Evolutionary conservation across 176 grass and related monocot species (phyloP).

Genomic region (Pontederia crassipes): DNA sequence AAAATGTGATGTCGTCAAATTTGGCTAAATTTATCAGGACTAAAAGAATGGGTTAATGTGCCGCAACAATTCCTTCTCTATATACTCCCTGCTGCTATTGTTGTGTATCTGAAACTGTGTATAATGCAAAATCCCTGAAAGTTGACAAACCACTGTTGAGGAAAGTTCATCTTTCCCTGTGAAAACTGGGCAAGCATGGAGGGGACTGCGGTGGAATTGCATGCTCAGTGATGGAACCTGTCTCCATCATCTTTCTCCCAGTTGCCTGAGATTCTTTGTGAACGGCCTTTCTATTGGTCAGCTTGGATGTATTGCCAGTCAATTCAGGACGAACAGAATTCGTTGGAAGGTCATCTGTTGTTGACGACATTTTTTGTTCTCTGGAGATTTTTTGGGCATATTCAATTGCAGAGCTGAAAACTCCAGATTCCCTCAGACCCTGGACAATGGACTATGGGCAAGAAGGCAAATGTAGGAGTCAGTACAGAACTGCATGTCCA

Average conservation of each 20-base stretch:
- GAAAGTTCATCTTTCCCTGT: background rate
- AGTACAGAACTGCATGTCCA: background rate
- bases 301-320: conserved; percentile 6
- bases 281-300: background rate
- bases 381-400: conserved; percentile 34
- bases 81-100: background rate
- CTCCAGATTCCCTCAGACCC: conserved; percentile 63
- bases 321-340: background rate
- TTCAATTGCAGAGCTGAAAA: conserved; percentile 71
- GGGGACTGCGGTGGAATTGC: conserved; percentile 64
- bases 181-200: conserved; percentile 29
- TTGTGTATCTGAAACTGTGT: background rate
- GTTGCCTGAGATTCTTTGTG: conserved; percentile 18
- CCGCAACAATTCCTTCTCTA: background rate
- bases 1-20: no score
- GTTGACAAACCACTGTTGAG: background rate
- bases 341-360: conserved; percentile 17
- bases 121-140: background rate
- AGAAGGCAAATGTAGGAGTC: background rate
- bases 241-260: conserved; percentile 49
- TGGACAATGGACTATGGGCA: conserved; percentile 61
- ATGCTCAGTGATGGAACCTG: conserved; percentile 5
- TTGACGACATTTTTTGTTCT: conserved; percentile 15
- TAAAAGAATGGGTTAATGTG: background rate
- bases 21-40: background rate